phyloP scores from a whole-genome alignment of 495 filamentous ascomycete species.

The Penicillium simplicissimum region DNA sequence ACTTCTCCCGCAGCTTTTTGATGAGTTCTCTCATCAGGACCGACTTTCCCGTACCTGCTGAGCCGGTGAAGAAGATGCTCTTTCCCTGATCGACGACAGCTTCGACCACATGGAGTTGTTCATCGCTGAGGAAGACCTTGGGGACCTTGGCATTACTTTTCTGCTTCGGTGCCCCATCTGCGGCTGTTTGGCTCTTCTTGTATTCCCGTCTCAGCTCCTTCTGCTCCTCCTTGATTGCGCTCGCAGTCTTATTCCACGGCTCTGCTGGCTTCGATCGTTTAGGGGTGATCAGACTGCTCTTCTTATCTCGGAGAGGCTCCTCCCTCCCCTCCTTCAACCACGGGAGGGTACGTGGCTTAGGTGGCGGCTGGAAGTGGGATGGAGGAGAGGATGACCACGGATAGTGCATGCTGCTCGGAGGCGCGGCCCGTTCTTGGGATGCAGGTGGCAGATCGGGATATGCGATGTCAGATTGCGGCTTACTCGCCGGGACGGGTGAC shows the following conservation, averaged over 20 bases:
- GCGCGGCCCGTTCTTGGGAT: slow-evolving; percentile 33
- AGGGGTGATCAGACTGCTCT: slow-evolving; percentile 28
- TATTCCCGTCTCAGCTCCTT: slow-evolving; percentile 66
- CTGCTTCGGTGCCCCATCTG: slow-evolving; percentile 18
- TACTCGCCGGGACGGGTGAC: slow-evolving; percentile 4
- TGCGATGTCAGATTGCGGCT: slow-evolving; percentile 30
- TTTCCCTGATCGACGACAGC: slow-evolving; percentile 72
- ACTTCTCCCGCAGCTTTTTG: slow-evolving; percentile 71
- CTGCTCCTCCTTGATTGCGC: slow-evolving; percentile 78
- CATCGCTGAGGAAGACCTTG: slow-evolving; percentile 73
- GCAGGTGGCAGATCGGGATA: slow-evolving; percentile 45
- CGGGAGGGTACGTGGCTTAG: slow-evolving; percentile 56
- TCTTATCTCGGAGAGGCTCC: slow-evolving; percentile 27
- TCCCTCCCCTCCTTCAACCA: slow-evolving; percentile 49
- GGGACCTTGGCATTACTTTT: slow-evolving; percentile 43
- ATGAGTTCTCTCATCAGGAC: slow-evolving; percentile 93
- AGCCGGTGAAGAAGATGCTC: slow-evolving; percentile 97
- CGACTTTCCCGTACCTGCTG: slow-evolving; percentile 96
- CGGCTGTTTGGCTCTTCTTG: slow-evolving; percentile 50
- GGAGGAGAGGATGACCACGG: slow-evolving; percentile 67
- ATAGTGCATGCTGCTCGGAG: slow-evolving; percentile 55
- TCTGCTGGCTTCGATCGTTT: slow-evolving; percentile 49
- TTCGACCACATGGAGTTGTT: slow-evolving; percentile 81
- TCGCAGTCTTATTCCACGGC: slow-evolving; percentile 81
- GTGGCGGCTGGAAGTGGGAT: slow-evolving; percentile 46